Evolutionary conservation across 2,329 filamentous ascomycete species (phyloP), one percentile per base, ranked within the genome.

Genomic region (Podosphaera xanthii): DNA sequence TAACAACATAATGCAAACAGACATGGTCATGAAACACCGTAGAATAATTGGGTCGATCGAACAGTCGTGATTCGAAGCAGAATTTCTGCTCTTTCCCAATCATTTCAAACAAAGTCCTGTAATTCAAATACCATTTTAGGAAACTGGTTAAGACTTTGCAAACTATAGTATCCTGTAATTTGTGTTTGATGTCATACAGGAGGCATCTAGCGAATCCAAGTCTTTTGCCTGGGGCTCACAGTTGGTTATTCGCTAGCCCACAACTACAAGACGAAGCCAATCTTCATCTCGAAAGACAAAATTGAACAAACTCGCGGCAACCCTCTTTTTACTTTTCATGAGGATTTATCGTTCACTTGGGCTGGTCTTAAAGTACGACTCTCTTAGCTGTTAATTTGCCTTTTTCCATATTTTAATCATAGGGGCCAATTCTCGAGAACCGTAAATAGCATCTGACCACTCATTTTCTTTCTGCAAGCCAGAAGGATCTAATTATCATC

Each of bases 401-500:
- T 40, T 40, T 40, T 40, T 40, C 35, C 52, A 14, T 30, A 4
- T 35, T 54, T 34, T 12, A 7, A 14, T 30, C 30, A 30, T 54
- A 30, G 22, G 7, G 49, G 9, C 49, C 7, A 46, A 46, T 50
- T 50, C 48, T 50, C 5, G 6, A n/a, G n/a, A 5, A 54, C 12
- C 10, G 9, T 34, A 22, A 34, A 36, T 38, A 10, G 4, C 31
- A 38, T 56, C 10, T 44, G 10, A 12, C n/a, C 40, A 7, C n/a
- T 44, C 10, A 44, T 44, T 14, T 7, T 44, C 5, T 3, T 44
- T 14, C 40, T 44, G 40, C 40, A 12, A 44, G 40, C 40, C 40
- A 12, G 40, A 14, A 44, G 40, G n/a, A 44, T 38, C 62, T 62
- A 64, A 63, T 63, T 63, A 58, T 59, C 49, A 61, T 64, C 66